These are phyloP conservation scores for Polytrichum commune DNA, from an alignment of 225 moss, liverwort and hornwort species.

Conservation along the genomic window DNA sequence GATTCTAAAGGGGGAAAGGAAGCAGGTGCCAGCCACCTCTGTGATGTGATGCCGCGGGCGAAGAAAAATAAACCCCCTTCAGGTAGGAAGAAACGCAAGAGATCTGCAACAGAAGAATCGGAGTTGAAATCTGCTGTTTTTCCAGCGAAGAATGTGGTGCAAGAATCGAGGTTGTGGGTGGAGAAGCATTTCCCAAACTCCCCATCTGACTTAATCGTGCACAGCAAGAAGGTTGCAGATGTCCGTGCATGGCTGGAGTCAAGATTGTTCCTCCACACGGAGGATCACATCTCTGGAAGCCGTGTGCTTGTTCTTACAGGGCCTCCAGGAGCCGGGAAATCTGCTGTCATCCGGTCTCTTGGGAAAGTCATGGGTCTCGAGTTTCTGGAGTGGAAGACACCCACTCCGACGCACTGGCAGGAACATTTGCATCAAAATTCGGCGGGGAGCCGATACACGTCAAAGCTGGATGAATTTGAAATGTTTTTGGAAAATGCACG, in stretches of 20 bases:
- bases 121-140: not conserved
- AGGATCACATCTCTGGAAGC: conserved; percentile 38
- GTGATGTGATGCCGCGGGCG: conserved; percentile 60
- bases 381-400: conserved; percentile 81
- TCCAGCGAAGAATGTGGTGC: conserved; percentile 1
- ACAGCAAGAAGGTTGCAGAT: conserved; percentile 79
- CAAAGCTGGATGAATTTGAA: conserved; percentile 92
- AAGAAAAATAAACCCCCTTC: conserved; percentile 44
- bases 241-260: conserved; percentile 79
- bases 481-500: conserved; percentile 70
- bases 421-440: conserved; percentile 76
- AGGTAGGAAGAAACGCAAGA: conserved; percentile 51
- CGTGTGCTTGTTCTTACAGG: conserved; percentile 73
- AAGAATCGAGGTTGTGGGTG: conserved; percentile 58
- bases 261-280: conserved; percentile 39
- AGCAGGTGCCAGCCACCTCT: not conserved
- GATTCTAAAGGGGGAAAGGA: not conserved
- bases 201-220: conserved; percentile 64
- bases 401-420: conserved; percentile 89
- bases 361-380: conserved; percentile 44
- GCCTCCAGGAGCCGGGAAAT: conserved; percentile 92
- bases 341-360: conserved; percentile 56
- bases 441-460: conserved; percentile 64
- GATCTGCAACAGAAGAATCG: conserved; percentile 7
- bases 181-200: conserved; percentile 68